Base-by-base conservation (phyloP, 108 stramenopile genomes). In the Cyclotella baltica region DNA sequence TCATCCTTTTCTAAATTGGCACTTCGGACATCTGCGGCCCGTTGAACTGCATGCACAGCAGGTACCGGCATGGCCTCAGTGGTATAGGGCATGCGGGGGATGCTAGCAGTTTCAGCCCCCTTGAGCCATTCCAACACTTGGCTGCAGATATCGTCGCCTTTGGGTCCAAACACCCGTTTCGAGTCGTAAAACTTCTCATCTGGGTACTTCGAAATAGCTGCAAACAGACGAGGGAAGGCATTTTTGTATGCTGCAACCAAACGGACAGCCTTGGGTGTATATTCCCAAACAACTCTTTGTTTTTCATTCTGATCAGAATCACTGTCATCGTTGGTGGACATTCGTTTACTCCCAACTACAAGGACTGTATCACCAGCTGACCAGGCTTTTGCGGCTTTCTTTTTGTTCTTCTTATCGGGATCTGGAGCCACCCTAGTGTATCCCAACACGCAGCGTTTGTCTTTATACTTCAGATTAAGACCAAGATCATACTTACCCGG, bases 1-100 rank as follows among this genome's bases (percentile, higher is more conserved):
- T 87, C 88, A 67, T 88, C 73, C 74, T 96, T 88, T 75, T 88
- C 71, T 4, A 93, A 73, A 22, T 86, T 89, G 31, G 92, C 85
- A 52, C 72, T 78, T 36, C 92, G 81, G 15, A 97, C 94, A 67
- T 95, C 95, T 19, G 96, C 95, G 56, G 96, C 96, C 47, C 96
- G 86, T 76, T 98, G 92, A 40, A 98, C 94, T 35, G 97, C 97
- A 30, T 81, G 85, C 52, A 98, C 89, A 29, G 98, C 97, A 35
- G 94, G 89, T 9, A 79, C 73, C 9, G 98, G 88, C 90, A 99
- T 93, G 5, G 96, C 91, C 37, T 90, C 84, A 31, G 97, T 98
- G 9, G 96, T 88, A 22, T 83, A 77, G n/a, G 97, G 96, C 4
- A 88, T 89, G n/a, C 98, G 85, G 23, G 97, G 96, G 62, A 97